Percentiles rank a stretch among this genome's conserved stretches.
Evolutionary conservation across 106 monocot species (phyloP).

Genomic region (Acorus calamus): DNA sequence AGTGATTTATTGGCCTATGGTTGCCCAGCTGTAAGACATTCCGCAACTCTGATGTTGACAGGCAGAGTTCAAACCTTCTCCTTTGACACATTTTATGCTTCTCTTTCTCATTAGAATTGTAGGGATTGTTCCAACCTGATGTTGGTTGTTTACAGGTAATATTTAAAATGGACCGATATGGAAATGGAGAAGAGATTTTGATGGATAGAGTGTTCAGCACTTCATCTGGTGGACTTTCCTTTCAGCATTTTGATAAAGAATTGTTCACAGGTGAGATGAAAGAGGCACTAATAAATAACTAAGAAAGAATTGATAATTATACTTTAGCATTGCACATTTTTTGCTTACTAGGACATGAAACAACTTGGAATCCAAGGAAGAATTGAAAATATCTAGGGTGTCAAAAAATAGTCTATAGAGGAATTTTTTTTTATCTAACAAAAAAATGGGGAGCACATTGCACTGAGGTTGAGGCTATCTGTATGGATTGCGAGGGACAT

Average conservation of each 20-base stretch:
- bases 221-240: constrained; percentile 38
- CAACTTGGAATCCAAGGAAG: too few relatives aligned
- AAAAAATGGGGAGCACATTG: too few relatives aligned
- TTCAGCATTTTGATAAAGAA: constrained; percentile 50
- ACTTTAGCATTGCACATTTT: too few relatives aligned
- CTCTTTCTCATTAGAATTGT: too few relatives aligned
- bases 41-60: neutral
- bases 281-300: neutral
- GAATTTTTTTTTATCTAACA: too few relatives aligned
- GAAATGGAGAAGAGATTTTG: constrained; percentile 81
- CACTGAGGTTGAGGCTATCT: too few relatives aligned
- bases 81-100: too few relatives aligned
- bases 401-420: too few relatives aligned
- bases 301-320: too few relatives aligned
- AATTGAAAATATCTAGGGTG: too few relatives aligned
- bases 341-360: too few relatives aligned
- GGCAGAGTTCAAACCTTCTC: neutral
- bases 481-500: too few relatives aligned
- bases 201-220: constrained; percentile 43
- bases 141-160: constrained; percentile 41
- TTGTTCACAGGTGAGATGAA: constrained; percentile 52
- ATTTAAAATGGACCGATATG: constrained; percentile 83
- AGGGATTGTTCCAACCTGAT: neutral
- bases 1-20: constrained; percentile 90
- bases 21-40: constrained; percentile 50